Base-by-base conservation (phyloP, 2,329 filamentous ascomycete species). In the Alternaria triticimaculans region DNA sequence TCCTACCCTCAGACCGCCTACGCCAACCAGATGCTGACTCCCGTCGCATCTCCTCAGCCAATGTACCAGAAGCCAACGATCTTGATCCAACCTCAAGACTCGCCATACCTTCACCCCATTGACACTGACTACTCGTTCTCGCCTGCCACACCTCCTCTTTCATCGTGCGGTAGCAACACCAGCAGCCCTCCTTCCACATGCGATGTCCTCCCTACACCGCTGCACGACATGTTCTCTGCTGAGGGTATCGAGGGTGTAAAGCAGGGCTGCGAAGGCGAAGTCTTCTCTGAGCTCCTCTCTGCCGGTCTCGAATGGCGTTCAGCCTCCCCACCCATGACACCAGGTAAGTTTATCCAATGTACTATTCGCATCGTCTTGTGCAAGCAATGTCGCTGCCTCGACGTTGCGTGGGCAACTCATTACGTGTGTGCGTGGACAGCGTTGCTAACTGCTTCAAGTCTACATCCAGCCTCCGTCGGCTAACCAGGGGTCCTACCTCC, bases 141-240 rank as follows among this genome's bases (percentile, higher is more conserved):
- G 76, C 94, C 94, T 33, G 90, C 93, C 8, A 97, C 94, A 20
- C 94, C 94, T 53, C 92, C 94, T 49, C 86, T 97, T 73, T 97
- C 94, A 23, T 90, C 92, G 3, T 91, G 93, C 28, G 91, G 92
- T 70, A 97, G 94, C 85, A 89, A 88, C 60, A 91, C 93, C 75
- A 93, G 92, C 84, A 97, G 93, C 86, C 93, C 95, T 28, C 87
- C 87, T 55, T 91, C 87, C 53, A 90, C 87, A 80, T 90, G 86
- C 77, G 92, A 94, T 66, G 83, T 93, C 68, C 82, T 96, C 62
- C 90, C 92, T 67, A 96, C 93, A n/a, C 93, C 94, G 3, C 85
- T 94, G 79, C 92, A 93, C 82, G 90, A 90, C 66, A 93, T 93
- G 82, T 92, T 92, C 43, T 69, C 72, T 9, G 71, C 71, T n/a